Conservation (phyloP, 2,329 filamentous ascomycete species). For the Blumeria hordei region DNA sequence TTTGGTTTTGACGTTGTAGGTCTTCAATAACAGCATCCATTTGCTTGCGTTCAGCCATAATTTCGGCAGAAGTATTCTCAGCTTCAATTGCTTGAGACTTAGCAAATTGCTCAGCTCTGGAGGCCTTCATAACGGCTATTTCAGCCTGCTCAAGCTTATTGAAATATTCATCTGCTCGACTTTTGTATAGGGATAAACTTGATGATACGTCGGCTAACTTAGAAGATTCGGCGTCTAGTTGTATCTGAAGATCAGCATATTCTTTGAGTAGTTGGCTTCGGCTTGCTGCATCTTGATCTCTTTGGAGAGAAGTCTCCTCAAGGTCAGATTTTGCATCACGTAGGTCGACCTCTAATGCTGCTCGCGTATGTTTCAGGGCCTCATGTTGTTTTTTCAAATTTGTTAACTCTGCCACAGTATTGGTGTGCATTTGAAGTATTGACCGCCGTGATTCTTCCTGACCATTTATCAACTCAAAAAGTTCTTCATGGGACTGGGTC, state of each 20-base stretch:
- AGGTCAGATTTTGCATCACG: slow-evolving; percentile 66
- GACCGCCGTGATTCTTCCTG: slow-evolving; percentile 75
- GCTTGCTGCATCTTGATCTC: slow-evolving; percentile 72
- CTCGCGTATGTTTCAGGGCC: slow-evolving; percentile 59
- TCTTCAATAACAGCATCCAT: slow-evolving; percentile 77
- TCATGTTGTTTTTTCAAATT: slow-evolving; percentile 77
- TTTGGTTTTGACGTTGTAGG: slow-evolving; percentile 68
- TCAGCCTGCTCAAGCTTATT: slow-evolving; percentile 92
- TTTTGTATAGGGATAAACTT: slow-evolving; percentile 74
- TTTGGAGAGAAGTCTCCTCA: slow-evolving; percentile 50
- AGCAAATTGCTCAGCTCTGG: slow-evolving; percentile 79
- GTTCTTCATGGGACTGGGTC: slow-evolving; percentile 79
- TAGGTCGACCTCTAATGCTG: slow-evolving; percentile 61
- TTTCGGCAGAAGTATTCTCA: slow-evolving; percentile 69
- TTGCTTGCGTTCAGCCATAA: slow-evolving; percentile 79
- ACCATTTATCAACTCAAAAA: slow-evolving; percentile 75
- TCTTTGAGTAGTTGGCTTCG: slow-evolving; percentile 76
- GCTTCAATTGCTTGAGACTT: slow-evolving; percentile 73
- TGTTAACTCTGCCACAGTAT: slow-evolving; percentile 59
- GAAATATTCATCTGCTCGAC: slow-evolving; percentile 85
- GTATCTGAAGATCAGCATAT: slow-evolving; percentile 80
- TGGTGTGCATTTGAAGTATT: slow-evolving; percentile 63
- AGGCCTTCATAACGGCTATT: slow-evolving; percentile 80
- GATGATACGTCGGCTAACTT: slow-evolving; percentile 64
- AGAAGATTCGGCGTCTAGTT: slow-evolving; percentile 70